Evolutionary conservation across 352 stramenopile genomes (phyloP).

Genomic region (Thraustochytrium sp.): DNA sequence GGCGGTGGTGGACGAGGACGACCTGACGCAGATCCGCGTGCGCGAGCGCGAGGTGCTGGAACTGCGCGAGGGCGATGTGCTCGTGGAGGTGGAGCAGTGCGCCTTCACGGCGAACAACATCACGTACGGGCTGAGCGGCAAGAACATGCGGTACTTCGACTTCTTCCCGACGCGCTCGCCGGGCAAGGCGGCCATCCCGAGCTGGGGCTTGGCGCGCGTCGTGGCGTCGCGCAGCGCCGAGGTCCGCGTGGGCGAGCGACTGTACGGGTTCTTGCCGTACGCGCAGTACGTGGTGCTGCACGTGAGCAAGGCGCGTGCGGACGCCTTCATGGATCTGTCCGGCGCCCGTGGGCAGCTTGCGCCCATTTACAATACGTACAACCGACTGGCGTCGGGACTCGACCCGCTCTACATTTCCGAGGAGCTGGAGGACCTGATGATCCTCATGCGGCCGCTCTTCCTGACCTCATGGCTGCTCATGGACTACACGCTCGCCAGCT

Average conservation of each 20-base stretch:
- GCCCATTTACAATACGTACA: constrained; percentile 21
- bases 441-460: constrained; percentile 12
- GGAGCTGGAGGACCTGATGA: not conserved
- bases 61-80: not conserved
- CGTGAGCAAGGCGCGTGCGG: not conserved
- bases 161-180: not conserved
- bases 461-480: constrained; percentile 10
- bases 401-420: not conserved
- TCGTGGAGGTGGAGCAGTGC: not conserved
- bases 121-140: not conserved
- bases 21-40: not conserved
- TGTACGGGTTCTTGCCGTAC: not conserved
- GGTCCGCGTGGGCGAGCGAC: not conserved
- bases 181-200: not conserved
- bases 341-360: not conserved
- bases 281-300: not conserved
- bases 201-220: constrained; percentile 10
- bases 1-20: not conserved
- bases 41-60: not conserved
- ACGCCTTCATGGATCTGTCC: not conserved
- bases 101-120: not conserved
- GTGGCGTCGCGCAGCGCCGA: not conserved
- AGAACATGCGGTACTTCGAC: constrained; percentile 5
- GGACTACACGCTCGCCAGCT: not conserved
- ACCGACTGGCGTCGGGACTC: not conserved